Evolutionary conservation across 1,284 basidiomycete species (phyloP), one percentile per base, ranked within the genome.

Genomic region (Irpex lacteus): DNA sequence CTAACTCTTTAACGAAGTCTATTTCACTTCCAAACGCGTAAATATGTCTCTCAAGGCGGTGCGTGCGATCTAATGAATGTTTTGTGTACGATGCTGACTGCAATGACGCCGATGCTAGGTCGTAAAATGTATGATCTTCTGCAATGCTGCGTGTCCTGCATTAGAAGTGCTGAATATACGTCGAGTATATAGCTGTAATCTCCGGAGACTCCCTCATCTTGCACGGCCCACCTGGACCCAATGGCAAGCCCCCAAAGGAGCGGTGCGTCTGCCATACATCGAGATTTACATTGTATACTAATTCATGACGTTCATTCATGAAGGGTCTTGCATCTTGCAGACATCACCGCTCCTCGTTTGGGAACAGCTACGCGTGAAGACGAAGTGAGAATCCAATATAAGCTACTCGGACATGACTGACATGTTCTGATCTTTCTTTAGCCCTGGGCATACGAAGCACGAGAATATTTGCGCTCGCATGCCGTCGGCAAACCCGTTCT

Each of bases 391-490:
- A 13, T 55, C 13, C 2, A 9, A 21, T 18, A 36, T 21, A 26
- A 26, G 26, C 26, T 26, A 26, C 26, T 26, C 26, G 26, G 18
- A 11, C 6, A 44, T 61, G 32, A 49, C n/a, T 53, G 53, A 26
- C 55, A 59, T 37, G 2, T 55, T 56, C 49, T 63, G 37, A 38
- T 36, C 59, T 53, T 38, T n/a, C 59, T 44, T 54, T 68, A 96
- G 92, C 88, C 91, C 7, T 95, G 91, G 85, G 94, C 96, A 4
- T 98, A 92, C 74, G 92, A 96, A 73, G 90, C 95, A 52, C 90
- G 97, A 71, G 97, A 98, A 79, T 98, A 90, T 77, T 83, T 98
- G 47, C 90, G 96, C 59, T 80, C 87, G 47, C 79, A 95, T 60
- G 83, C 89, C 18, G 94, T 98, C 60, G 96, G 96, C 68, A 96